Evolutionary conservation across 768 basidiomycete genomes (phyloP), one percentile per base, ranked within the genome.

Genomic region (Gelatoporia subvermispora): DNA sequence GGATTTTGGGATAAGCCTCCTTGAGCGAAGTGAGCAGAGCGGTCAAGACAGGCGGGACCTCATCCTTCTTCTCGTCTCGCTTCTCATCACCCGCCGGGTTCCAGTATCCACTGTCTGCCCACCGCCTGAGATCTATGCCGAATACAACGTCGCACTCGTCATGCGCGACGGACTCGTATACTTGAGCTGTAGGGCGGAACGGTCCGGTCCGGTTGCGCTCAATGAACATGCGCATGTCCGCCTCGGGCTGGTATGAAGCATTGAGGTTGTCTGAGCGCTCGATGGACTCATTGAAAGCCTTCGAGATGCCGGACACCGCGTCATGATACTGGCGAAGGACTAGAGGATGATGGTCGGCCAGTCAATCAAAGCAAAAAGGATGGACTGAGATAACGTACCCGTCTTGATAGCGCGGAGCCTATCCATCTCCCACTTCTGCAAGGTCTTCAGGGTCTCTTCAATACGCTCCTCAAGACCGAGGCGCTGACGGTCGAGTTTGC

Each of bases 171-270:
- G 85, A 85, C 61, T 95, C 91, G 66, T 92, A 97, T 9, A 93
- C 72, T 46, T 91, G 90, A 0, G 94, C 79, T 34, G 72, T 73
- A 0, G 94, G 94, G 35, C 87, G 76, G 82, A 96, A 98, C 0
- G 93, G 88, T 1, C 94, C 94, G 1, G 93, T 95, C 47, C 94
- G 81, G 63, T 93, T 91, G 10, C 89, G 85, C 65, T 96, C 93
- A 52, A 96, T 93, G 43, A 95, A 77, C 9, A 88, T 91, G 11
- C 72, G 82, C 45, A 94, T 67, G 69, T 93, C 93, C 1, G 82
- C 82, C 53, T 96, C 93, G 2, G 93, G 93, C 52, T 93, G 85
- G 66, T 82, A 96, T 1, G 90, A 79, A 25, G 89, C 79, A 54
- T 94, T 77, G 41, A 93, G 76, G 1, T 88, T 84, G 1, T 77